Evolutionary conservation across 306 rosid species (phyloP), one percentile per base, ranked within the genome.

Genomic region (Cucumis cinereus): DNA sequence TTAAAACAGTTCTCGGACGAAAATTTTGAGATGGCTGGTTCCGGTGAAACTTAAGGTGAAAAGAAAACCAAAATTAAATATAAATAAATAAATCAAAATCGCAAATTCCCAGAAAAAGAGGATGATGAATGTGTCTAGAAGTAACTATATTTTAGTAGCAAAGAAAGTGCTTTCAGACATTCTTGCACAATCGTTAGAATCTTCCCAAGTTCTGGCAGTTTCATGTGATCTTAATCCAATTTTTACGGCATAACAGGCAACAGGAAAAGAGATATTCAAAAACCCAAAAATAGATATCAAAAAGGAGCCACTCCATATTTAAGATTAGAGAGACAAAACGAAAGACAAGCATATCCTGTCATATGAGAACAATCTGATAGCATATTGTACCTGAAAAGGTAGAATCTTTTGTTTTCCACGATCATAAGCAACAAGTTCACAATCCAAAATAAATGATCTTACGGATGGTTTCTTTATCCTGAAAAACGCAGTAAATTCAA

Each of bases 371-470:
- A 70, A 8, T n/a, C 50, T 45, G 7, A 53, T 24, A 67, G n/a
- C 69, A 38, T 49, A 14, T 6, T 30, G 14, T 88, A 91, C 99
- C 96, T 92, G 97, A 83, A 94, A 94, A 53, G 99, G 90, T 26
- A 78, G 88, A 83, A 94, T 92, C 78, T 80, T 84, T 69, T 84
- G 80, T 16, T 83, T 83, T 77, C 30, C 83, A 77, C 90, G 93
- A 61, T 94, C 88, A 83, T 92, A 94, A 64, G 93, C 99, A 85
- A 92, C 99, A 76, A 94, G 79, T 86, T 94, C 97, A 79, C 99
- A 91, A 78, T 94, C 97, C 77, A 94, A 88, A 77, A 94, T 82
- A 85, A 94, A 92, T 64, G 99, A 92, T n/a, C 64, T 78, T 68
- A 92, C 92, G 71, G 84, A 71, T 75, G 96, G 19, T 86, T 92